Evolutionary conservation across 495 filamentous ascomycete genomes (phyloP), one percentile per base, ranked within the genome.

Genomic region (Hyphodiscus hymeniophilus): DNA sequence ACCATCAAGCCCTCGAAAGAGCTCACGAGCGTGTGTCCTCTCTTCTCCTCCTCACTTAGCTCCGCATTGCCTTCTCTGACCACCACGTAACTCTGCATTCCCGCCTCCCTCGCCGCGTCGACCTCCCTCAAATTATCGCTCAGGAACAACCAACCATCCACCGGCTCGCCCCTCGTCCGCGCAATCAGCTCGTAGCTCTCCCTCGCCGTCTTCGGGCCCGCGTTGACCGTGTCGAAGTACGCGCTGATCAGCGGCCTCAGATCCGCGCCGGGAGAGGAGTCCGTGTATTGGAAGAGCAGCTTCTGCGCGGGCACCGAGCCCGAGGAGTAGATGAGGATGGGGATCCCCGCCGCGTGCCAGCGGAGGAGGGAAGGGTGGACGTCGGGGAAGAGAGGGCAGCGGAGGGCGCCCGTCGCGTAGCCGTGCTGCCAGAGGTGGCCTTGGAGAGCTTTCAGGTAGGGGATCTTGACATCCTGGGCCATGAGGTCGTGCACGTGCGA

Each of bases 121-220:
- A 84, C 77, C 64, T 88, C 83, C 56, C 74, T 79, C 23, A 78
- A 68, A 55, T 82, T 85, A 63, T 88, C 84, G 47, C 80, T 85
- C 33, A 87, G 60, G 58, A 88, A 88, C 21, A 84, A 63, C 68
- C 80, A 81, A 49, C 73, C 63, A 32, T 41, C 51, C 5, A 61
- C 36, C 18, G 51, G 51, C 58, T 66, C 49, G 21, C 66, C 63
- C 42, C 69, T 62, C 42, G 57, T 56, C 10, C 60, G 65, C 18
- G 62, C 62, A 50, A 88, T 87, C 48, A 61, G 74, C 56, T 61
- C 59, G 60, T 87, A 88, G 57, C 81, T 85, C 28, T 49, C 60
- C 26, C 56, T 48, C 51, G 84, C 77, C 42, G 62, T 66, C 68
- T 88, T 88, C 51, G 72, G 66, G 7, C 84, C 84, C n/a, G 83